Evolutionary conservation across 2,329 filamentous ascomycete species (phyloP).

Genomic region (Cyphellophora attinorum): DNA sequence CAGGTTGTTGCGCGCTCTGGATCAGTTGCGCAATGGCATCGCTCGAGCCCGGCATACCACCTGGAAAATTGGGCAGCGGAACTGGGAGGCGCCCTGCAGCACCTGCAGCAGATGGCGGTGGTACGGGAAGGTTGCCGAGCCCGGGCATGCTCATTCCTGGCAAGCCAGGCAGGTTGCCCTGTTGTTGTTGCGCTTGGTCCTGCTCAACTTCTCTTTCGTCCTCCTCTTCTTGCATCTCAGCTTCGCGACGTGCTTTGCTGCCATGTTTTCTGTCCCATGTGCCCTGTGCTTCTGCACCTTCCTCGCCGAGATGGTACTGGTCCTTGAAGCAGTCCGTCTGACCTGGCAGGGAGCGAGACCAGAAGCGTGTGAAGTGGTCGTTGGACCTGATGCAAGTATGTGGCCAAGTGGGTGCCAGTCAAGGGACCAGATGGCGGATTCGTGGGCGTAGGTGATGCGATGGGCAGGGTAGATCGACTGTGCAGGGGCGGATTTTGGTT

Average conservation of each 20-base stretch:
- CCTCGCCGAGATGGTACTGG: conserved; percentile 89
- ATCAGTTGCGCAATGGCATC: conserved; percentile 24
- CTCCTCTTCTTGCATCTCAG: conserved; percentile 87
- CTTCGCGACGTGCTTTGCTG: conserved; percentile 71
- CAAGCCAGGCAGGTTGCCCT: conserved; percentile 16
- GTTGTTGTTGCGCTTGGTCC: conserved; percentile 59
- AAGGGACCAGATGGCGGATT: conserved; percentile 93
- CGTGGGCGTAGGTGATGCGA: conserved; percentile 76
- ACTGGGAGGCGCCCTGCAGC: conserved; percentile 3
- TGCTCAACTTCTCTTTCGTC: conserved; percentile 88
- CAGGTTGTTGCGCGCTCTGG: conserved; percentile 21
- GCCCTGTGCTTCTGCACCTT: conserved; percentile 86
- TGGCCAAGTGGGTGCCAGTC: conserved; percentile 97
- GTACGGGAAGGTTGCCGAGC: neutral
- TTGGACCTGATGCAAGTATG: conserved; percentile 89
- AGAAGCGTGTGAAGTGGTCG: conserved; percentile 93
- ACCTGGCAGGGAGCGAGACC: conserved; percentile 82
- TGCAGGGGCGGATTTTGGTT: conserved; percentile 67
- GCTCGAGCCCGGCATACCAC: conserved; percentile 40
- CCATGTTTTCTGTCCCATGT: conserved; percentile 79
- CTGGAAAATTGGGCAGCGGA: conserved; percentile 39
- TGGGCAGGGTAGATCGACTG: conserved; percentile 93
- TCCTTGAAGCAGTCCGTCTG: conserved; percentile 71
- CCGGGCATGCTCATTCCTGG: conserved; percentile 4
- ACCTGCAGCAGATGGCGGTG: conserved; percentile 4